Base-by-base conservation (phyloP, 208 protist species). In the Crithidia expoeki region DNA sequence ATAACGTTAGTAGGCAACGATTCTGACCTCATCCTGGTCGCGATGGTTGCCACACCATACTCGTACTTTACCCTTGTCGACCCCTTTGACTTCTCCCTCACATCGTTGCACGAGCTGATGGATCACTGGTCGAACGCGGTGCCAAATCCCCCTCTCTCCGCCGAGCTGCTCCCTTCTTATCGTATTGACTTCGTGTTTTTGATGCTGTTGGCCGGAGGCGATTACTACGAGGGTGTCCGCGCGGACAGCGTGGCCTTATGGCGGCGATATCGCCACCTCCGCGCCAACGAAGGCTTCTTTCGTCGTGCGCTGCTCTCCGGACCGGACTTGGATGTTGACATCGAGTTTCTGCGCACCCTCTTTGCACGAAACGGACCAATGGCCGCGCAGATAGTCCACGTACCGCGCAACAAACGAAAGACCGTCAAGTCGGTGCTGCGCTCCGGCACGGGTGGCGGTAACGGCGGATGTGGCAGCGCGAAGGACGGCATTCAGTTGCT, bases 111-210 rank as follows among this genome's bases (percentile, higher is more conserved):
- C 33, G 76, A 88, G 64, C 74, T 96, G n/a, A 74, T 93, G 57
- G 38, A 80, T 16, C 86, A 94, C 64, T 96, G 92, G 89, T 59
- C 33, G 12, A 36, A 76, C 25, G 55, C 78, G 7, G 68, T 84
- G 32, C 84, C 85, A 25, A 84, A 88, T 38, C 79, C 80, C 2
- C 74, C 74, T 16, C 68, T 93, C 17, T 64, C 77, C 0, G 32
- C 46, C 2, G 79, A 74, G 17, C 68, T 92, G n/a, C 80, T 94
- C 2, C 78, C 83, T 2, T 93, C 87, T 33, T 94, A 88, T 58
- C 89, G 92, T 28, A 79, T 94, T 3, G 92, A 96, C 68, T 96
- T 94, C 72, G 84, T 77, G 6, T 96, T 94, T 63, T 21, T 96
- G 12, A 85, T 88, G 76, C 73, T 96, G 42, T 76, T 96, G 14